Conservation (phyloP, 805 yeast species). For the Vanderwaltozyma tropicalis region DNA sequence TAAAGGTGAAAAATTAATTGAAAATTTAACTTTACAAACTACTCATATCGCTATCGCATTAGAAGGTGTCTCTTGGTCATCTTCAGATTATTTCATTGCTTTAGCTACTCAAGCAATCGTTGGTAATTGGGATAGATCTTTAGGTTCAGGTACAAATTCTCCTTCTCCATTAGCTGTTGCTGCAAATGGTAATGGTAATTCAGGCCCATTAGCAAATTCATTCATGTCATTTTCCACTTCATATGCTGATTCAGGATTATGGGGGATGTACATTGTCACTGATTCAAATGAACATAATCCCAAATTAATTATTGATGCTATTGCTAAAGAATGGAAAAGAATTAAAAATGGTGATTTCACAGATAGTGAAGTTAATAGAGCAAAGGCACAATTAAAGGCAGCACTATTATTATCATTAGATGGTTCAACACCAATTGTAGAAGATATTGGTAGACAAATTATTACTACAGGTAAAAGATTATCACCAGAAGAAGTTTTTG, state of each 20-base stretch:
- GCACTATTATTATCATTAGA: conserved; percentile 81
- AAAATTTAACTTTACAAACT: conserved; percentile 72
- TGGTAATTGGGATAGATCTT: conserved; percentile 94
- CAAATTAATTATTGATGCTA: conserved; percentile 59
- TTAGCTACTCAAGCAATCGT: conserved; percentile 93
- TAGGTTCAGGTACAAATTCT: conserved; percentile 72
- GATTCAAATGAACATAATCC: conserved; percentile 59
- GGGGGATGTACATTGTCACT: conserved; percentile 91
- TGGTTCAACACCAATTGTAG: conserved; percentile 93
- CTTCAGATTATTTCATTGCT: conserved; percentile 90
- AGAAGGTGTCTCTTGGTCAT: conserved; percentile 98
- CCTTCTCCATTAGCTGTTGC: conserved; percentile 74
- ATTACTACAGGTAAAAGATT: conserved; percentile 76
- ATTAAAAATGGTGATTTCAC: conserved; percentile 67
- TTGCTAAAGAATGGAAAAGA: conserved; percentile 81
- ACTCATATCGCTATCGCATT: conserved; percentile 90
- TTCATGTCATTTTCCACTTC: conserved; percentile 95
- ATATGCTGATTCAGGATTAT: conserved; percentile 92
- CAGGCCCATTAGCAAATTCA: conserved; percentile 71
- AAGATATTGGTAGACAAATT: conserved; percentile 93
- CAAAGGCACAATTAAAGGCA: conserved; percentile 91
- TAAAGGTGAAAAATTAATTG: conserved; percentile 78
- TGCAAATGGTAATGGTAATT: conserved; percentile 24
- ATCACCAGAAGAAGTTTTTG: conserved; percentile 39
- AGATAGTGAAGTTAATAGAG: conserved; percentile 82